These are phyloP conservation scores for Dicorynia guianensis DNA, from an alignment of 306 rosid species.

Conservation along the genomic window DNA sequence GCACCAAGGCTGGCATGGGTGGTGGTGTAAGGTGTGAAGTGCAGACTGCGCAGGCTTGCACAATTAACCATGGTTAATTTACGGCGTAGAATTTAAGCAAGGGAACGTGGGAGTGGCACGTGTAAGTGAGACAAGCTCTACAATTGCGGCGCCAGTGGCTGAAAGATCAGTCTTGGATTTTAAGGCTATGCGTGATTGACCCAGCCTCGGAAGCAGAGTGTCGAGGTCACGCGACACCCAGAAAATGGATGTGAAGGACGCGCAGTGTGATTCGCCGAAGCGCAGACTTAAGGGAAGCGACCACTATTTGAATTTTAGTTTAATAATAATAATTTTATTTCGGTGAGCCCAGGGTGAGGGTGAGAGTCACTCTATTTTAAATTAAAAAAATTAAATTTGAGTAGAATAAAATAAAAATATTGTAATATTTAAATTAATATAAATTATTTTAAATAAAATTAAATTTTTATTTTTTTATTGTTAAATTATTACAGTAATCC, in stretches of 20 bases:
- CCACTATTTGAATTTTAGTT: background rate
- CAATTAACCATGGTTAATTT: slow-evolving; percentile 42
- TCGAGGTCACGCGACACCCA: too few relatives aligned
- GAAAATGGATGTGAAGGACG: background rate
- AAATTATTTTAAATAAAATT: too few relatives aligned
- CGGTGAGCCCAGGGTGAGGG: background rate
- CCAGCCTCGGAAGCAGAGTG: slow-evolving; percentile 2
- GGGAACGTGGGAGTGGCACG: slow-evolving; percentile 39
- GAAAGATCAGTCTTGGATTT: slow-evolving; percentile 21
- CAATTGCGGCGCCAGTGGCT: slow-evolving; percentile 70
- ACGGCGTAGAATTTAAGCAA: slow-evolving; percentile 51
- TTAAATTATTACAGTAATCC: too few relatives aligned
- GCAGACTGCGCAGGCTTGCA: background rate
- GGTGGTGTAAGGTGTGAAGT: background rate
- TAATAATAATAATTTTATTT: background rate
- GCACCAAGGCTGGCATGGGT: background rate
- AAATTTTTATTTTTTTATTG: too few relatives aligned
- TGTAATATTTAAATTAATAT: too few relatives aligned
- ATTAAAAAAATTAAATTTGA: too few relatives aligned
- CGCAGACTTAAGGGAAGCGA: background rate
- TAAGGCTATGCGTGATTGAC: slow-evolving; percentile 11
- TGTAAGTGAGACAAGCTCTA: slow-evolving; percentile 44
- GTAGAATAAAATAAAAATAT: too few relatives aligned
- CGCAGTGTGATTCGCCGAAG: background rate
- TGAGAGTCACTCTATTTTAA: too few relatives aligned